Base-by-base conservation (phyloP, 139 green algal species). In the Desmodesmus armatus region DNA sequence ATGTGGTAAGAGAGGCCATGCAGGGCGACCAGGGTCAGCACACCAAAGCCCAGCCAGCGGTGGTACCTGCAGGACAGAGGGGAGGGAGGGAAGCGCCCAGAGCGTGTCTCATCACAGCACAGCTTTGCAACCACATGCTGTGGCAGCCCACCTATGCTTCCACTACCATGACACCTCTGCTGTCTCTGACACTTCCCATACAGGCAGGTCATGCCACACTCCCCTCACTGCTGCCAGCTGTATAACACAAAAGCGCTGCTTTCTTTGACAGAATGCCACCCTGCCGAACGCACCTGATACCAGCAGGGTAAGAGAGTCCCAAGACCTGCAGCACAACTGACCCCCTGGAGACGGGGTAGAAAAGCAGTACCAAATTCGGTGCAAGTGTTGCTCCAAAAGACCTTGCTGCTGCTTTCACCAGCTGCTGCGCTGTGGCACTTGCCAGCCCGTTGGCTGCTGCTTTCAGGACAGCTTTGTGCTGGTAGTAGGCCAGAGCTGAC, bases 331-430 rank as follows among this genome's bases (percentile, higher is more conserved):
- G 70, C 25, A 78, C 40, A 19, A 41, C 40, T 2, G 43, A 82
- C 1, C 76, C 76, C 55, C 76, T 51, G 3, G 47, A 43, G 23
- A 82, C 53, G 0, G 76, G 76, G 76, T 72, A 82, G 11, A 82
- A 72, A 51, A 82, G 76, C 35, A 82, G 53, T 35, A 82, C 76
- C 29, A 79, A 43, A 35, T 82, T 79, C 13, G 71, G 71, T 0
- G 43, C 43, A 17, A 79, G 29, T 11, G 63, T n/a, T 40, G 71
- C 43, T 15, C 44, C 71, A 43, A 63, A 79, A 2, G 71, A 43
- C 0, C 49, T 62, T 4, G 71, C 71, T 7, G 63, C 25, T n/a
- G 63, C 35, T 29, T 62, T 79, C 2, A n/a, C 71, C 13, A 41
- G 23, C 40, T 65, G 41, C 1, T 13, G 3, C 15, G 49, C 2